Conservation (phyloP, 73 alveolate genomes). For the Paraurostyla sp. region DNA sequence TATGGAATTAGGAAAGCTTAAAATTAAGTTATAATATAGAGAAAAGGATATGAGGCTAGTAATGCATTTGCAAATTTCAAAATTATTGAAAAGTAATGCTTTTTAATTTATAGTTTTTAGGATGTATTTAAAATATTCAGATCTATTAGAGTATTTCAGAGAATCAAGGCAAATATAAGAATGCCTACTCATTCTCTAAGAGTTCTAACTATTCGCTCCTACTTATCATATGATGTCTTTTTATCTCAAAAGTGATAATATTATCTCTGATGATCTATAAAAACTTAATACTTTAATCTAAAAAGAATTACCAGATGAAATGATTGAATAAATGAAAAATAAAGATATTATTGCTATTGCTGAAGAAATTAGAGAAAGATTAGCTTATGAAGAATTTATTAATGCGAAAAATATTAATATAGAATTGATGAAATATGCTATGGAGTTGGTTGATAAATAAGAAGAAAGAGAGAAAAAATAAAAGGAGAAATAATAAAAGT, state of each 20-base stretch:
- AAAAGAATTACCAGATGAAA: not conserved
- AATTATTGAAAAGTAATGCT: not conserved
- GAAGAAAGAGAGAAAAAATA: slow-evolving; percentile 9
- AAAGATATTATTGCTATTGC: not conserved
- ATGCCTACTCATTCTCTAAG: not conserved
- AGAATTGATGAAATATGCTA: slow-evolving; percentile 14
- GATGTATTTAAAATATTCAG: slow-evolving; percentile 24
- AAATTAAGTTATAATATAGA: not conserved
- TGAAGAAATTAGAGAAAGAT: not conserved
- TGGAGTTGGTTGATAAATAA: slow-evolving; percentile 39
- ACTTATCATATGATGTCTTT: slow-evolving; percentile 15
- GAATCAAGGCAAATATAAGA: not conserved
- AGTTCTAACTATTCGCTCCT: not conserved
- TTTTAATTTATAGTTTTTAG: not conserved
- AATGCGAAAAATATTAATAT: slow-evolving; percentile 29
- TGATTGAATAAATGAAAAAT: not conserved
- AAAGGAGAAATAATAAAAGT: not conserved
- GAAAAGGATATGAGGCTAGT: not conserved
- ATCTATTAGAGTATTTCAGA: slow-evolving; percentile 32
- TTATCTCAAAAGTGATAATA: not conserved
- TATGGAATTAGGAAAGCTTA: not conserved
- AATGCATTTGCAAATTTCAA: not conserved
- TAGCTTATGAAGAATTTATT: not conserved
- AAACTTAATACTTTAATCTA: not conserved
- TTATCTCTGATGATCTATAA: not conserved